phyloP scores from a whole-genome alignment of 1,284 basidiomycete genomes.

The Microbotryum silenes-acaulis region DNA sequence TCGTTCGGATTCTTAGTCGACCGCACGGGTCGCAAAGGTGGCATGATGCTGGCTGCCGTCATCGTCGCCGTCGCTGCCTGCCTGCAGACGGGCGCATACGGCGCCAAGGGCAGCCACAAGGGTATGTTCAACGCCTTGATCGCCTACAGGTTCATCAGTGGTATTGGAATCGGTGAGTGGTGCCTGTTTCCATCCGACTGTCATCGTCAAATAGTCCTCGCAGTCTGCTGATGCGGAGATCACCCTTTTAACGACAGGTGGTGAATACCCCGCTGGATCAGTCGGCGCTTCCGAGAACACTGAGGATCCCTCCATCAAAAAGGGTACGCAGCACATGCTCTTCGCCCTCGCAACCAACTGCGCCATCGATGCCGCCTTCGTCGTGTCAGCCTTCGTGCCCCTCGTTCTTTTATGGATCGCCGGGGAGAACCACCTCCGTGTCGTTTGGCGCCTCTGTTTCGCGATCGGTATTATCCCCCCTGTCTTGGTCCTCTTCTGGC shows the following conservation, averaged over 20 bases:
- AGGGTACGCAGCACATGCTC: conserved; percentile 73
- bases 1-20: conserved; percentile 63
- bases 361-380: conserved; percentile 74
- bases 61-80: conserved; percentile 32
- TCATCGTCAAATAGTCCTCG: neutral
- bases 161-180: conserved; percentile 51
- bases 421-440: conserved; percentile 67
- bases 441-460: conserved; percentile 79
- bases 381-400: conserved; percentile 59
- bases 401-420: conserved; percentile 83
- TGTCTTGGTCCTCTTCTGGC: conserved; percentile 72
- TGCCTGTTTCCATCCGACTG: too few species aligned
- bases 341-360: conserved; percentile 75
- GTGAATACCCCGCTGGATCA: conserved; percentile 83
- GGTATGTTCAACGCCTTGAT: conserved; percentile 69
- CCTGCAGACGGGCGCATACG: conserved; percentile 58
- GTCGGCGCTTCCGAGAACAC: conserved; percentile 89
- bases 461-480: conserved; percentile 83
- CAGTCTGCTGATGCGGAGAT: neutral
- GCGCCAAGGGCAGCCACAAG: conserved; percentile 59
- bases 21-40: conserved; percentile 76
- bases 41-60: conserved; percentile 55
- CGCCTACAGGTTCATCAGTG: conserved; percentile 75
- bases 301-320: conserved; percentile 64
- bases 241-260: conserved; percentile 46